Evolutionary conservation across 1,139 yeast species (phyloP).

Genomic region (Sugiyamaella neomexicana): DNA sequence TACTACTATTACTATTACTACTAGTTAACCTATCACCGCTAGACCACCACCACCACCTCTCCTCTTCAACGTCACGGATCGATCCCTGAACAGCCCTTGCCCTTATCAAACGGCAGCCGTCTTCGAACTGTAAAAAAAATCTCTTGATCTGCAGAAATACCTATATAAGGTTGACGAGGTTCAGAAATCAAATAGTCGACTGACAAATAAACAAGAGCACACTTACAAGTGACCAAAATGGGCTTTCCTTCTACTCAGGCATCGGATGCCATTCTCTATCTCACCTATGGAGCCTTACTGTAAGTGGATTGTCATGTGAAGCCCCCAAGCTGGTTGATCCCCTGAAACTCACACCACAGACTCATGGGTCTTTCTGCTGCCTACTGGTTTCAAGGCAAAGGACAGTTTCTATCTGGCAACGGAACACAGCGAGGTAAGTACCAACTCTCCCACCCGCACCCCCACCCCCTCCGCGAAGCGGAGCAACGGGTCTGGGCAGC

Average conservation of each 20-base stretch:
- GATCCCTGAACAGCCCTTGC: no score
- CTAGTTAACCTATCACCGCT: no score
- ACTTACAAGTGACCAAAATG: conserved; percentile 20
- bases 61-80: no score
- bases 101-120: no score
- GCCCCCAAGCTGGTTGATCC: no score
- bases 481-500: neutral
- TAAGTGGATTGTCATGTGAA: neutral
- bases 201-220: neutral
- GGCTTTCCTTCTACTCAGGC: conserved; percentile 48
- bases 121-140: no score
- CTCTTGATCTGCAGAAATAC: neutral
- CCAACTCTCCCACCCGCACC: neutral
- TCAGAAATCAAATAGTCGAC: neutral
- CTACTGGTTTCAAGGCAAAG: conserved; percentile 38
- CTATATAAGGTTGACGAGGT: no score
- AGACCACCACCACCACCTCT: no score
- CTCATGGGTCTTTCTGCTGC: conserved; percentile 40
- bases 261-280: conserved; percentile 74
- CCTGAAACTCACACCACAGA: neutral
- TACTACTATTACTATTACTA: no score
- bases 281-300: conserved; percentile 67
- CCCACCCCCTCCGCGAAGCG: neutral
- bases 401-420: conserved; percentile 68
- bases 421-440: conserved; percentile 66